Percentiles rank a stretch among this genome's conserved stretches.
phyloP scores from a whole-genome alignment of 2,329 filamentous ascomycete species.

The Bipolaris gigantea region DNA sequence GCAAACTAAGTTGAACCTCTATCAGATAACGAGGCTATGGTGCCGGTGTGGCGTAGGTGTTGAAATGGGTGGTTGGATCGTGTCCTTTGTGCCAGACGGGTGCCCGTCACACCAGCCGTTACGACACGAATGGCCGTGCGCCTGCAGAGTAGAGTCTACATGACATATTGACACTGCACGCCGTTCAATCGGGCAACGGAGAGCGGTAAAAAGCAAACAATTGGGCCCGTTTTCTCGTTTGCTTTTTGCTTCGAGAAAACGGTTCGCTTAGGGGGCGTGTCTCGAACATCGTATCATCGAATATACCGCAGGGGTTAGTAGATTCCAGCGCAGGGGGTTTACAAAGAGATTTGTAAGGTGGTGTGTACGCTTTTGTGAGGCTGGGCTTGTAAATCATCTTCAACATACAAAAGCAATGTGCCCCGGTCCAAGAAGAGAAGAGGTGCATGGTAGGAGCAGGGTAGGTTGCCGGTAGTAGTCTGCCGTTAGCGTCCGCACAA shows the following conservation, averaged over 20 bases:
- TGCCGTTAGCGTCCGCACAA: slow-evolving; percentile 4
- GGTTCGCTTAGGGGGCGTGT: neutral
- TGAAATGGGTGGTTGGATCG: neutral
- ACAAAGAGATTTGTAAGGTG: neutral
- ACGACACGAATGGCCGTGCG: neutral
- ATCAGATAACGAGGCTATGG: neutral
- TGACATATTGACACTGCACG: neutral
- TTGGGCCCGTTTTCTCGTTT: neutral
- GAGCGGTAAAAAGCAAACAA: neutral
- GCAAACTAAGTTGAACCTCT: neutral
- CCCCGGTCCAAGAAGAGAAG: neutral
- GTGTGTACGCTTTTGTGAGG: neutral
- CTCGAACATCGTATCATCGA: neutral
- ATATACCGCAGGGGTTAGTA: neutral
- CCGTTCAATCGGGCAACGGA: neutral
- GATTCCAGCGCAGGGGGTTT: neutral
- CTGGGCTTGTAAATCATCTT: neutral
- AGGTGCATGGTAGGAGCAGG: neutral
- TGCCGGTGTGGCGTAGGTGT: neutral
- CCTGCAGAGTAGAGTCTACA: neutral
- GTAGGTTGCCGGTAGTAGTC: neutral
- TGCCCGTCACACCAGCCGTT: neutral
- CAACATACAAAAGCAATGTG: neutral
- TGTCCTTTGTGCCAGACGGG: neutral
- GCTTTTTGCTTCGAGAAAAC: neutral